Evolutionary conservation across 176 grass and related monocot species (phyloP), one percentile per base, ranked within the genome.

Genomic region (Raddia guianensis): DNA sequence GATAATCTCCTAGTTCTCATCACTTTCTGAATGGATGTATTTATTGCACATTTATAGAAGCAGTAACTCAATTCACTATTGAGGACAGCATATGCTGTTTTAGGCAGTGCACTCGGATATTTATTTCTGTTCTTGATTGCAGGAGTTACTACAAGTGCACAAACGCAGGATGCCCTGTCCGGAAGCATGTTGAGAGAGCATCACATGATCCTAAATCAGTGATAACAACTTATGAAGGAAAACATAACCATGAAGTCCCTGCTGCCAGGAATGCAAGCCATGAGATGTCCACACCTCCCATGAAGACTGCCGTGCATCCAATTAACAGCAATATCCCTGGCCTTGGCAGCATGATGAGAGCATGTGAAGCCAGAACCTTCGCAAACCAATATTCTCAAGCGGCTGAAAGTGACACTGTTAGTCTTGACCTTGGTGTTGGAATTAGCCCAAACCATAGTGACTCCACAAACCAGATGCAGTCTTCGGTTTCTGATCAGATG

Each of bases 131-230:
- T 83, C 63, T 77, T 77, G 63, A 51, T 69, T 76, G 34, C 91
- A 99, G 97, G 87, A 99, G 97, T 83, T 99, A 99, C 81, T 99
- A 99, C 73, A 99, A 99, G 82, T 99, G 97, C 82, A 99, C 97
- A 90, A 79, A 89, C 70, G 79, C 83, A 62, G 91, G 97, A 66
- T 99, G 97, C 64, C 93, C 93, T 40, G 97, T 99, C 47, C 92
- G 97, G 75, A 99, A 99, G 72, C 97, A 99, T 88, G 97, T 99
- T 78, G 97, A 99, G 86, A 89, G 96, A 81, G 97, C 97, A 84
- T 99, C 97, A 6, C 97, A 99, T 53, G 97, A 99, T 85, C 96
- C 93, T 9, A 99, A 96, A 87, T 94, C 97, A 63, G 97, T 99
- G 69, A 99, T 99, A 73, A 99, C 97, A 49, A 99, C 97, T 13